A percentile compares a stretch with the other conserved stretches of the same genome.
phyloP scores from a whole-genome alignment of 495 filamentous ascomycete species.

The Trichodelitschia bisporula region DNA sequence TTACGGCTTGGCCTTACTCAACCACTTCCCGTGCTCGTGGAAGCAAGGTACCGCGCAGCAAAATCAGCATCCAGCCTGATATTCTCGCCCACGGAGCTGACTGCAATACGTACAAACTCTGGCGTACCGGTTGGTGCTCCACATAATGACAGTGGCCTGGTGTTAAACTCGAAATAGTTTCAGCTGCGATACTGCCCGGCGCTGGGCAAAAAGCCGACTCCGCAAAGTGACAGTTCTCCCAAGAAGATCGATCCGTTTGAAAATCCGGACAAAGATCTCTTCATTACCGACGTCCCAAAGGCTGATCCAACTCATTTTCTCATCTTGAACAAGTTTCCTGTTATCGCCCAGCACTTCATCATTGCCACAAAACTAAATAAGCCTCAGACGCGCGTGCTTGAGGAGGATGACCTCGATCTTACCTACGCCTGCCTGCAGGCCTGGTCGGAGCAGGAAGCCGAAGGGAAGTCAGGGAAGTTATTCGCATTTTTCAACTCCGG shows the following conservation, averaged over 20 bases:
- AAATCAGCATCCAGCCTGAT: slow-evolving; percentile 8
- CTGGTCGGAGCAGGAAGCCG: slow-evolving; percentile 29
- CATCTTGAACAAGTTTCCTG: slow-evolving; percentile 61
- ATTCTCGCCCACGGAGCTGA: slow-evolving; percentile 12
- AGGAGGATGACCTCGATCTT: slow-evolving; percentile 36
- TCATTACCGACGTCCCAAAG: slow-evolving; percentile 30
- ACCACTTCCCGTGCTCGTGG: slow-evolving; percentile 7
- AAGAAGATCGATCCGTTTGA: slow-evolving; percentile 48
- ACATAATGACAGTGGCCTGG: background rate
- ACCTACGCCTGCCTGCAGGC: slow-evolving; percentile 38
- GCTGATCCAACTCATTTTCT: slow-evolving; percentile 32
- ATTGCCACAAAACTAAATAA: slow-evolving; percentile 43
- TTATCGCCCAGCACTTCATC: slow-evolving; percentile 61
- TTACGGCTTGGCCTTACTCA: slow-evolving; percentile 9
- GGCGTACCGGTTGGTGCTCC: slow-evolving; percentile 7
- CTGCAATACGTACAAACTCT: slow-evolving; percentile 7
- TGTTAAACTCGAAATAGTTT: slow-evolving; percentile 23
- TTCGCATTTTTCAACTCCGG: slow-evolving; percentile 77
- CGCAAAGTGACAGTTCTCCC: slow-evolving; percentile 17
- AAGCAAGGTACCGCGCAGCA: slow-evolving; percentile 8
- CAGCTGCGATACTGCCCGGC: slow-evolving; percentile 61
- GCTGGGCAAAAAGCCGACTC: slow-evolving; percentile 37
- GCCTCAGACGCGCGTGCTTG: slow-evolving; percentile 42
- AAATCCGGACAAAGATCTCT: slow-evolving; percentile 33
- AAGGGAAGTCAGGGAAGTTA: slow-evolving; percentile 15